Evolutionary conservation across 176 grass and related monocot species (phyloP).

Genomic region (Aegilops tauschii): DNA sequence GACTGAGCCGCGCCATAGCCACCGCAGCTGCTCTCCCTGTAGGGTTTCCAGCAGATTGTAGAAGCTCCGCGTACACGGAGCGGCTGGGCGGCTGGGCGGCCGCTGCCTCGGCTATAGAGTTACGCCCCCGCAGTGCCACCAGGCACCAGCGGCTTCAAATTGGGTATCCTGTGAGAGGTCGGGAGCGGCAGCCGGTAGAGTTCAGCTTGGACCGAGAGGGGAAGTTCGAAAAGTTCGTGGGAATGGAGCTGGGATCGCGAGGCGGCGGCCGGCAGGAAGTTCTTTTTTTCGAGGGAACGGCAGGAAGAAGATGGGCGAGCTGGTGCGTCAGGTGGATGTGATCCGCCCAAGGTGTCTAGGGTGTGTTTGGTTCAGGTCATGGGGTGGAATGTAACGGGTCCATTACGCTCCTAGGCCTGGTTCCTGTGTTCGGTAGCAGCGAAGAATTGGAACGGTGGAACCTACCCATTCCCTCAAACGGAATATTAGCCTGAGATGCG

Average conservation of each 20-base stretch:
- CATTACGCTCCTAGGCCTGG: too few relatives aligned
- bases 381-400: too few relatives aligned
- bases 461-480: too few relatives aligned
- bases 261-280: constrained; percentile 17
- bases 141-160: not conserved
- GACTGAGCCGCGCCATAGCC: not conserved
- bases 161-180: not conserved
- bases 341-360: too few relatives aligned
- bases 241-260: not conserved
- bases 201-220: not conserved
- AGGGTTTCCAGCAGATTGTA: not conserved
- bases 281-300: not conserved
- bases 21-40: not conserved
- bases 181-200: not conserved
- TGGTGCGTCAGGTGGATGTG: too few relatives aligned
- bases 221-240: not conserved
- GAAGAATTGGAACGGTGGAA: too few relatives aligned
- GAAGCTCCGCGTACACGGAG: not conserved
- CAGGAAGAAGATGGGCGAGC: not conserved
- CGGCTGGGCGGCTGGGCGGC: not conserved
- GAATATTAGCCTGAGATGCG: too few relatives aligned
- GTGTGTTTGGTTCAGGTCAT: too few relatives aligned
- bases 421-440: too few relatives aligned
- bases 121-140: not conserved
- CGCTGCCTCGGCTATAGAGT: not conserved